Evolutionary conservation across 805 yeast species (phyloP), one percentile per base, ranked within the genome.

Genomic region (Yarrowia bubula): DNA sequence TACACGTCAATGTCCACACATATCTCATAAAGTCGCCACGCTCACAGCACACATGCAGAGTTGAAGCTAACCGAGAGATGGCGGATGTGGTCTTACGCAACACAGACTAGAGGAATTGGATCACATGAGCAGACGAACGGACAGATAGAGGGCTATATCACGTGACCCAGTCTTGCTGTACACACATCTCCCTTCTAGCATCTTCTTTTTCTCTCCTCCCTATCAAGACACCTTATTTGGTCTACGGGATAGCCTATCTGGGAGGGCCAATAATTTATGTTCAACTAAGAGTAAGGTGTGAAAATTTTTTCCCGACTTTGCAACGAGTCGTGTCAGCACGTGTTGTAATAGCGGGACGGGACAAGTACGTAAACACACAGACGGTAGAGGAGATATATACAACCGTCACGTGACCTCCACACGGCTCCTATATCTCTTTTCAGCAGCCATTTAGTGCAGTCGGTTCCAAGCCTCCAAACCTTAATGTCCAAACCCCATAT

Each of bases 301-400:
- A 50, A 50, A 50, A 50, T 50, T 50, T 50, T 50, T 50, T 43
- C n/a, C n/a, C n/a, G n/a, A n/a, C n/a, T n/a, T n/a, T n/a, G n/a
- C n/a, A n/a, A n/a, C n/a, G n/a, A n/a, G n/a, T n/a, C n/a, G n/a
- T n/a, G n/a, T n/a, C n/a, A n/a, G n/a, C n/a, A n/a, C n/a, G n/a
- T n/a, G n/a, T n/a, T n/a, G n/a, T n/a, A n/a, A n/a, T n/a, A n/a
- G n/a, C n/a, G n/a, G n/a, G n/a, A n/a, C n/a, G n/a, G n/a, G n/a
- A n/a, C n/a, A n/a, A n/a, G n/a, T n/a, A n/a, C n/a, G n/a, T n/a
- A n/a, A n/a, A n/a, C n/a, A n/a, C n/a, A n/a, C n/a, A n/a, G n/a
- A n/a, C n/a, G n/a, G n/a, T n/a, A n/a, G n/a, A n/a, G n/a, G n/a
- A n/a, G n/a, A n/a, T n/a, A n/a, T n/a, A n/a, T n/a, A n/a, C n/a